Conservation (phyloP, 192 early-diverging fungal species). For the Oehlia diaphana region DNA sequence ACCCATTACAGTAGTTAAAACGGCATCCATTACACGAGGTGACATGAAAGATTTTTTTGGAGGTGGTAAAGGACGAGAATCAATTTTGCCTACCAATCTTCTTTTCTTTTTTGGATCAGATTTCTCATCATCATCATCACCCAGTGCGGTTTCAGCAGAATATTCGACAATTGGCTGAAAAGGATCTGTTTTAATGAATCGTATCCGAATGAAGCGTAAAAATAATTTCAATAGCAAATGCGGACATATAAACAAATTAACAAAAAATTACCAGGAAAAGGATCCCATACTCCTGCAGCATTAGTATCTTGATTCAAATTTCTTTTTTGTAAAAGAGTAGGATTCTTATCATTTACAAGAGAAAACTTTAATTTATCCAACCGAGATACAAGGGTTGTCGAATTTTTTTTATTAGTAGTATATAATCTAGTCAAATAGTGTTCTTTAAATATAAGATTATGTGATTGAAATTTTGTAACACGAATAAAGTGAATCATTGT, state of each 20-base stretch:
- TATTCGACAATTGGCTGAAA: conserved; percentile 31
- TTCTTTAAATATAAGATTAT: neutral
- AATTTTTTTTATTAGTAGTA: neutral
- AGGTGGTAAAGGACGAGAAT: neutral
- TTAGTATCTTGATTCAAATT: conserved; percentile 31
- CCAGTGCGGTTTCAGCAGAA: conserved; percentile 27
- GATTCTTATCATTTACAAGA: neutral
- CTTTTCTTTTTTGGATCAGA: neutral
- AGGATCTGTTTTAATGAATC: conserved; percentile 11
- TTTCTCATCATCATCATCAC: conserved; percentile 17
- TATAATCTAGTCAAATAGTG: neutral
- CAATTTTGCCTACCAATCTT: neutral
- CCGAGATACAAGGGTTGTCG: neutral
- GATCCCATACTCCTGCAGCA: conserved; percentile 31
- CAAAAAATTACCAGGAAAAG: conserved; percentile 25
- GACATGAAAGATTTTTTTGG: neutral
- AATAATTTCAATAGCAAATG: neutral
- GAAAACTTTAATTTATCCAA: neutral
- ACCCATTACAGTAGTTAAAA: conserved; percentile 30
- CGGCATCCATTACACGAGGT: conserved; percentile 31
- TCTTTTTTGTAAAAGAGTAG: neutral
- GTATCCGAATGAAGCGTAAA: neutral
- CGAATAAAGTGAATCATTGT: neutral
- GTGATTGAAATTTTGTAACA: neutral
- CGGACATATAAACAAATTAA: neutral